phyloP scores from a whole-genome alignment of 805 yeast species.

The Metschnikowia corniflorae region DNA sequence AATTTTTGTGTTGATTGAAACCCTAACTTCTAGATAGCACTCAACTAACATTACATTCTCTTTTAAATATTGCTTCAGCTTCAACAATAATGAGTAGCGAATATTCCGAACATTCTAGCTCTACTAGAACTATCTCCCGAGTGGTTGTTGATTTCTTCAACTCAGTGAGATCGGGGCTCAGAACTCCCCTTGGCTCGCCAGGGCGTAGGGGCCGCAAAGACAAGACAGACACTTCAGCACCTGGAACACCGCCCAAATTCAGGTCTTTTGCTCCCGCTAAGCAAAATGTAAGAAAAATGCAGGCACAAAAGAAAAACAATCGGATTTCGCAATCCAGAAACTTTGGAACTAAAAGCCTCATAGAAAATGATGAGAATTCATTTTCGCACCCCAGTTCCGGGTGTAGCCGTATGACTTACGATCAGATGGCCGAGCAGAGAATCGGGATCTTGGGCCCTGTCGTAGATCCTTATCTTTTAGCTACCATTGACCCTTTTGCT shows the following conservation, averaged over 20 bases:
- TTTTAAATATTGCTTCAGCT: too few species aligned
- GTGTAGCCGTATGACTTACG: conserved; percentile 1
- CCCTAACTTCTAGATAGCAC: too few species aligned
- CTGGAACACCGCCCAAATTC: not conserved
- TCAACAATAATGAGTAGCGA: conserved; percentile 7
- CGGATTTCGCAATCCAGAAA: too few species aligned
- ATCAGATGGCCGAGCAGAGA: conserved; percentile 4
- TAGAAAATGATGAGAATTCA: not conserved
- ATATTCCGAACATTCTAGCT: not conserved
- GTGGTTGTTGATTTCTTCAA: conserved; percentile 2
- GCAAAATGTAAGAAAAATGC: conserved; percentile 2
- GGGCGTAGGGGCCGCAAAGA: not conserved
- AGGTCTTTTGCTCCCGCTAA: not conserved
- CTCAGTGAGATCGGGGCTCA: conserved; percentile 6
- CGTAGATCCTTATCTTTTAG: conserved; percentile 5
- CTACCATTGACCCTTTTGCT: too few species aligned
- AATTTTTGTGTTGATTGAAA: too few species aligned
- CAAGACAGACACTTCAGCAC: not conserved
- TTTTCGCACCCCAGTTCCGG: not conserved
- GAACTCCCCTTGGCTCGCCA: conserved; percentile 3
- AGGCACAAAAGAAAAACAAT: not conserved
- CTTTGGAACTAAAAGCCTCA: not conserved
- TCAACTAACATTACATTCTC: too few species aligned
- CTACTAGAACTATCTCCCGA: conserved; percentile 4
- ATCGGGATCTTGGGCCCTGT: conserved; percentile 4